Base-by-base conservation (phyloP, 805 yeast genomes). In the Candida chauliodis region DNA sequence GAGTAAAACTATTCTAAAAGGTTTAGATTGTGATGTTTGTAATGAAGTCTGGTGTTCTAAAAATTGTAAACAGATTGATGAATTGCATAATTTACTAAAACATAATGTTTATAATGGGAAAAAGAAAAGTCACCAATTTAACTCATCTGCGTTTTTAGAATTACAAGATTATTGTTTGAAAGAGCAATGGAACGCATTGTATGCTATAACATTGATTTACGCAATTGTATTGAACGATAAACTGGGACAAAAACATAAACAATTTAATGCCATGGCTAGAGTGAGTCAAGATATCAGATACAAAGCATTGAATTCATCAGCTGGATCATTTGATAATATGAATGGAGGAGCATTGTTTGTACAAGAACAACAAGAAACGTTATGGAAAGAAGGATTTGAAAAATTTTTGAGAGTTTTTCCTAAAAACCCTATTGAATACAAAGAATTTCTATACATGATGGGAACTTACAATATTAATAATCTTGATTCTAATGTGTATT, bases 391-490 rank as follows among this genome's bases (percentile, higher is more conserved):
- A 34, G 88, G 85, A 0, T 76, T 63, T 50, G 61, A 61, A 4
- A 53, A 71, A 30, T 76, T 86, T 41, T 55, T 61, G 21, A 53
- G 60, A 1, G 75, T 78, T 2, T 79, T 84, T 47, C 73, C 73
- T 3, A 40, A 43, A 10, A 41, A 63, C 32, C 47, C 52, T 2
- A 38, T 66, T 8, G 45, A 69, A 11, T 77, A 73, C 46, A 76
- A 78, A 23, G 79, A 75, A 42, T 87, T 69, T 51, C 56, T 84
- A 55, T 61, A 58, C 40, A 76, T 77, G 59, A 58, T 86, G 49
- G 95, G 95, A 2, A 75, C 80, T 42, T 83, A 79, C 53, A 83
- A 84, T 58, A 75, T 86, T 49, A 86, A 86, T 59, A 83, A 84
- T 50, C 63, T 81, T 36, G 81, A 79, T 38, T 79, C 83, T 2